Conservation (phyloP, 306 rosid genomes). For the Geum urbanum region DNA sequence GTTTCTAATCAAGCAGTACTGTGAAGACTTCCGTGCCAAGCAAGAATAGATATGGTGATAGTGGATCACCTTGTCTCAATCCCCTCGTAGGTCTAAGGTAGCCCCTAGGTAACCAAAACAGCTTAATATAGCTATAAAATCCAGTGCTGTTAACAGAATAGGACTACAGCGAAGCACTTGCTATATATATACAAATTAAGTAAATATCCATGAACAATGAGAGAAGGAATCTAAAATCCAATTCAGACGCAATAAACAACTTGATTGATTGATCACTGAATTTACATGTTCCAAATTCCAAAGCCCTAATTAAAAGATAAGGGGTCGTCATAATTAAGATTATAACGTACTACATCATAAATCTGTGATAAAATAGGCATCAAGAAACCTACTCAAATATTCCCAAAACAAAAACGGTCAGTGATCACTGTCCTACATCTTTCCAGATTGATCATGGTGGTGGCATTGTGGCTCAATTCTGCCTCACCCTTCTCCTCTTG, state of each 20-base stretch:
- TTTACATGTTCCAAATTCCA: background rate
- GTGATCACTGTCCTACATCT: background rate
- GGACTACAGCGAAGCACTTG: background rate
- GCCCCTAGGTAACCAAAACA: too few relatives aligned
- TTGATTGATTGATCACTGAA: background rate
- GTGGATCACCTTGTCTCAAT: too few relatives aligned
- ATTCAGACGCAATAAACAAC: background rate
- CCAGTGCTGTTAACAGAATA: background rate
- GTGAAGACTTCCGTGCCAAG: too few relatives aligned
- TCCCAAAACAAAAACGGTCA: background rate
- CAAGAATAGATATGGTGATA: too few relatives aligned
- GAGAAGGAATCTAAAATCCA: background rate
- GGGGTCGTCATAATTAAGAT: background rate
- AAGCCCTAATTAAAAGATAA: background rate
- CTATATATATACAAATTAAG: background rate
- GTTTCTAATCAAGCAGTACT: too few relatives aligned
- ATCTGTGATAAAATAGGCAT: background rate
- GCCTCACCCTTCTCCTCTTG: constrained; percentile 4
- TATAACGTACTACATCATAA: background rate
- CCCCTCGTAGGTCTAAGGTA: too few relatives aligned
- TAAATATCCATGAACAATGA: background rate
- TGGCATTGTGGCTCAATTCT: background rate
- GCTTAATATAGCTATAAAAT: too few relatives aligned
- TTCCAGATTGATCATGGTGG: background rate
- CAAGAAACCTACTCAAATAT: background rate